These are phyloP conservation scores for Mycena venus DNA, from an alignment of 768 basidiomycete species.

Conservation along the genomic window DNA sequence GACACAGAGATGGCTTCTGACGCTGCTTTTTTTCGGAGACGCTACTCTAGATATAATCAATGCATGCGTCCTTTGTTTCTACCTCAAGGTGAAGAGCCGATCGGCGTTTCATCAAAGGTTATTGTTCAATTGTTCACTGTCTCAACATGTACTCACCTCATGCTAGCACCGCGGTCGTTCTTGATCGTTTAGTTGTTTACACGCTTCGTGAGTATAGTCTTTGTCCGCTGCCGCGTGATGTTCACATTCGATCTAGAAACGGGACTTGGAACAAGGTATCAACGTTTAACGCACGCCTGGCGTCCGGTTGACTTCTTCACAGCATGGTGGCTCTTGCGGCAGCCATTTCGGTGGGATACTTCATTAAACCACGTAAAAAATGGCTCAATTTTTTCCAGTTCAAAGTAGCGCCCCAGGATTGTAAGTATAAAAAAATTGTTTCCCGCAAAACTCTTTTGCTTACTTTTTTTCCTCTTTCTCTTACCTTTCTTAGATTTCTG, in stretches of 20 bases:
- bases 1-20: constrained; percentile 12
- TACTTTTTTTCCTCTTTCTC: too few species aligned
- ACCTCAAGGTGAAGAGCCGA: constrained; percentile 25
- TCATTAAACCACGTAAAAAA: neutral
- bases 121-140: neutral
- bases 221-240: neutral
- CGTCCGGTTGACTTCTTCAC: neutral
- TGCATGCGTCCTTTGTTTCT: constrained; percentile 21
- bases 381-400: constrained; percentile 10
- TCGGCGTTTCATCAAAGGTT: constrained; percentile 22
- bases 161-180: constrained; percentile 9
- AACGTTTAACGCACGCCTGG: neutral
- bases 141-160: neutral
- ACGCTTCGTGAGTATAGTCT: constrained; percentile 24
- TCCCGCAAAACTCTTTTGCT: too few species aligned
- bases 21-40: constrained; percentile 27
- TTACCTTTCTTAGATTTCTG: constrained; percentile 20
- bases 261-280: constrained; percentile 28
- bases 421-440: constrained; percentile 6
- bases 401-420: constrained; percentile 23
- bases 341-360: constrained; percentile 22
- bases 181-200: constrained; percentile 25
- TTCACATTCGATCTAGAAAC: constrained; percentile 11
- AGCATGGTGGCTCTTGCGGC: constrained; percentile 29
- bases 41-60: constrained; percentile 25